phyloP scores from a whole-genome alignment of 352 stramenopile genomes.

The Globisporangium recalcitrans region DNA sequence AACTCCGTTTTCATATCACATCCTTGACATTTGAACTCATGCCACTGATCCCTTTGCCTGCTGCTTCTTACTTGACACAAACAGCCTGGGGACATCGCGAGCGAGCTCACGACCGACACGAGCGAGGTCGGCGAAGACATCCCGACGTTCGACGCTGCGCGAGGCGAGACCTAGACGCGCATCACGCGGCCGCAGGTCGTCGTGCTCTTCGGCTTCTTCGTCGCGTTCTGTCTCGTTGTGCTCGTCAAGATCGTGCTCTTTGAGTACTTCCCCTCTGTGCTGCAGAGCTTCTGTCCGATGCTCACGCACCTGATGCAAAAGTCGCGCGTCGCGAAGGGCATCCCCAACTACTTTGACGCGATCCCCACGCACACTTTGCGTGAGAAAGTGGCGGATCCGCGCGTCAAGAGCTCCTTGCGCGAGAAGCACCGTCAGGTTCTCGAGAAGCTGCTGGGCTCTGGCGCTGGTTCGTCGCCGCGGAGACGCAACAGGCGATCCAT shows the following conservation, averaged over 20 bases:
- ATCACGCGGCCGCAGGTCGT: conserved; percentile 67
- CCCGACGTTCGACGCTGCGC: conserved; percentile 37
- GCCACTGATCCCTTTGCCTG: background rate
- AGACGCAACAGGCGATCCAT: conserved; percentile 32
- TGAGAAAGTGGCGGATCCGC: conserved; percentile 38
- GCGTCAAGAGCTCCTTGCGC: conserved; percentile 31
- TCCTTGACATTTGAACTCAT: background rate
- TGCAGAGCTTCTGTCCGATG: conserved; percentile 52
- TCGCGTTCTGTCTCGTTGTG: conserved; percentile 42
- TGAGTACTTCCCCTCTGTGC: conserved; percentile 51
- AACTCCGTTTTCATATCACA: background rate
- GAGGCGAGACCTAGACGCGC: conserved; percentile 48
- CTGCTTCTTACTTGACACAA: background rate
- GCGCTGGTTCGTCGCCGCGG: conserved; percentile 22
- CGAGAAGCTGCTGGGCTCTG: conserved; percentile 15
- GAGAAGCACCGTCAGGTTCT: conserved; percentile 46
- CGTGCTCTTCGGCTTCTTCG: conserved; percentile 70
- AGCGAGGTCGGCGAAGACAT: conserved; percentile 42
- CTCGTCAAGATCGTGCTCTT: conserved; percentile 60
- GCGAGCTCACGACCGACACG: conserved; percentile 11
- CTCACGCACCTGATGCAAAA: conserved; percentile 53
- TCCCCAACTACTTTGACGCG: conserved; percentile 85
- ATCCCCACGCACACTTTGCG: conserved; percentile 56
- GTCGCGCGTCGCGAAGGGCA: conserved; percentile 43
- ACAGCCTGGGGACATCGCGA: conserved; percentile 16